phyloP scores from a whole-genome alignment of 441 rosid species.

The Jatropha multifida region DNA sequence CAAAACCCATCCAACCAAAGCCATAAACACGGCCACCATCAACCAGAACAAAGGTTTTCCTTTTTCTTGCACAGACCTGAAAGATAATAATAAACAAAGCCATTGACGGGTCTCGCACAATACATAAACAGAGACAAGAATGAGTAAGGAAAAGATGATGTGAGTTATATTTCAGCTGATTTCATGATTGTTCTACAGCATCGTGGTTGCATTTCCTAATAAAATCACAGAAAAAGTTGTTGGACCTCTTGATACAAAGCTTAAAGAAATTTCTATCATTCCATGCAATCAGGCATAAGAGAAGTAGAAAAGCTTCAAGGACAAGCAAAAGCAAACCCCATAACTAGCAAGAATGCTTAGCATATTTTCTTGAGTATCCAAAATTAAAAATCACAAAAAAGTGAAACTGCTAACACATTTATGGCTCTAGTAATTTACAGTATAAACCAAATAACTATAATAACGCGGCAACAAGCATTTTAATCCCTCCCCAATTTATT shows the following conservation, averaged over 20 bases:
- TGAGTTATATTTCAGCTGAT: background rate
- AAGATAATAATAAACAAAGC: conserved; percentile 11
- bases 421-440: background rate
- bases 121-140: background rate
- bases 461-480: background rate
- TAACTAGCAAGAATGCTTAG: background rate
- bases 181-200: background rate
- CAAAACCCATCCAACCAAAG: conserved; percentile 91
- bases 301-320: background rate
- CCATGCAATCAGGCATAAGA: background rate
- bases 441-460: background rate
- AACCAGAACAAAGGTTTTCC: conserved; percentile 84
- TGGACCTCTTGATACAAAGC: background rate
- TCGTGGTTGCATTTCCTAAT: background rate
- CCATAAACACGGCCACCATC: conserved; percentile 74
- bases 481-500: background rate
- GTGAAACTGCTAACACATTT: background rate
- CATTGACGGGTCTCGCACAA: background rate
- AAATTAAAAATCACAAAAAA: background rate
- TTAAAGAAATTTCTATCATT: background rate
- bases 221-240: background rate
- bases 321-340: background rate
- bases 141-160: background rate
- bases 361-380: background rate
- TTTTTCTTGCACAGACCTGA: conserved; percentile 94